Evolutionary conservation across 768 basidiomycete species (phyloP).

Genomic region (Piloderma croceum): DNA sequence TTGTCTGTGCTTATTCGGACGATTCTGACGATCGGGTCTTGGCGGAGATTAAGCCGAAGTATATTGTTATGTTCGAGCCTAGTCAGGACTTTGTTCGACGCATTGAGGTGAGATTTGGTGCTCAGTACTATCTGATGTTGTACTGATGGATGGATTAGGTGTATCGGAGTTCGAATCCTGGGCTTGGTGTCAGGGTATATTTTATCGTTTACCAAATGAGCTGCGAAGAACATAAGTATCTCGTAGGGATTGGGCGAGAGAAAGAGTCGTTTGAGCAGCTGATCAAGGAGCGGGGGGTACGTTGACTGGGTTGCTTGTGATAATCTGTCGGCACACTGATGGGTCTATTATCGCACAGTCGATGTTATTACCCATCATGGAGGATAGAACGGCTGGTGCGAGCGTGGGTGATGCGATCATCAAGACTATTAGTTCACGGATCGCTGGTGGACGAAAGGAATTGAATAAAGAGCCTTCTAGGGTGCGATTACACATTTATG

Average conservation of each 20-base stretch:
- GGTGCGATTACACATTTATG: conserved; percentile 28
- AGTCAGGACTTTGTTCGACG: conserved; percentile 88
- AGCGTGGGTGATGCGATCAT: conserved; percentile 61
- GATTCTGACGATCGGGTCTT: conserved; percentile 89
- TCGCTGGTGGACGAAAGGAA: conserved; percentile 80
- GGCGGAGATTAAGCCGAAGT: conserved; percentile 82
- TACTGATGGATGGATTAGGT: conserved; percentile 44
- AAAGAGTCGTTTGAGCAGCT: conserved; percentile 91
- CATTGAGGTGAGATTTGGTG: conserved; percentile 80
- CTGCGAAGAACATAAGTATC: conserved; percentile 93
- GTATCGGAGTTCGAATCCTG: conserved; percentile 79
- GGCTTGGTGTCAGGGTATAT: conserved; percentile 81
- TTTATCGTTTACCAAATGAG: conserved; percentile 93
- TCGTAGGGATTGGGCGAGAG: conserved; percentile 82
- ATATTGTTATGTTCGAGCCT: conserved; percentile 94
- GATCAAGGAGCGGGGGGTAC: conserved; percentile 86
- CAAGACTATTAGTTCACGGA: conserved; percentile 75
- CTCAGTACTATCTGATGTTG: not conserved
- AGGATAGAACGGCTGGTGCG: conserved; percentile 44
- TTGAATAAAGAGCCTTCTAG: conserved; percentile 59
- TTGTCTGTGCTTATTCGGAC: conserved; percentile 85
- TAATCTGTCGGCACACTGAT: too few species aligned
- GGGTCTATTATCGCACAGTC: conserved; percentile 40
- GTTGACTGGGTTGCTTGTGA: conserved; percentile 29
- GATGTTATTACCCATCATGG: conserved; percentile 83